phyloP scores from a whole-genome alignment of 2,329 filamentous ascomycete species.

The Pseudogymnoascus sp. region DNA sequence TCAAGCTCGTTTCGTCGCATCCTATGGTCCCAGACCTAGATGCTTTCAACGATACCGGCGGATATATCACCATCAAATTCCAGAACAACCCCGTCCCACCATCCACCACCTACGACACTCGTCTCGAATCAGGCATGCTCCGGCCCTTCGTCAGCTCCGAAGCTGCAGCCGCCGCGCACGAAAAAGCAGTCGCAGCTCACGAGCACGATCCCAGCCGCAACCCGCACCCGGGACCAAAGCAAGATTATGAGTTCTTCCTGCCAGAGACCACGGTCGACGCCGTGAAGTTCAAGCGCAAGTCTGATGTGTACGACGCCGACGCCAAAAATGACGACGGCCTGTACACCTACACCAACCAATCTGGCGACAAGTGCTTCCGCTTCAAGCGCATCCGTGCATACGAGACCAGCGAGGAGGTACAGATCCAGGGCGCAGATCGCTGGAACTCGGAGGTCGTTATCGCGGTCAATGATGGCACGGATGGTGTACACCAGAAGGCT shows the following conservation, averaged over 20 bases:
- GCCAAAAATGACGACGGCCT: slow-evolving; percentile 42
- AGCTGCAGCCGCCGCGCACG: slow-evolving; percentile 43
- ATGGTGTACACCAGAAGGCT: slow-evolving; percentile 44
- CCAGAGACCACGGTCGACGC: slow-evolving; percentile 40
- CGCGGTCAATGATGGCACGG: slow-evolving; percentile 46
- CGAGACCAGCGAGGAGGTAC: slow-evolving; percentile 45
- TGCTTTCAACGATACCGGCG: slow-evolving; percentile 61
- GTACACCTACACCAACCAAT: slow-evolving; percentile 44
- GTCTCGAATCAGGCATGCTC: slow-evolving; percentile 54
- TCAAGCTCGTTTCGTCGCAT: slow-evolving; percentile 51
- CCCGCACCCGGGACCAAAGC: slow-evolving; percentile 48
- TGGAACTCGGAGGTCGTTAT: slow-evolving; percentile 58
- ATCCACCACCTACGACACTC: slow-evolving; percentile 47
- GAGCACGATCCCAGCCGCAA: slow-evolving; percentile 48
- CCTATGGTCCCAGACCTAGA: slow-evolving; percentile 58
- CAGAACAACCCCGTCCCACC: slow-evolving; percentile 53
- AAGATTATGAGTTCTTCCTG: slow-evolving; percentile 62
- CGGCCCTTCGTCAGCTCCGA: slow-evolving; percentile 49
- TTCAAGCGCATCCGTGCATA: slow-evolving; percentile 57
- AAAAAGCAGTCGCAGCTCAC: slow-evolving; percentile 44
- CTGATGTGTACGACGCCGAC: slow-evolving; percentile 49
- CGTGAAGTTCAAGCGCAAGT: slow-evolving; percentile 50
- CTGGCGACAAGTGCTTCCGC: slow-evolving; percentile 44
- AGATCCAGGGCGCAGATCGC: slow-evolving; percentile 51
- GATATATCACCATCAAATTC: slow-evolving; percentile 64